Conservation (phyloP, 2,329 filamentous ascomycete species). For the Neonectria coccinea region DNA sequence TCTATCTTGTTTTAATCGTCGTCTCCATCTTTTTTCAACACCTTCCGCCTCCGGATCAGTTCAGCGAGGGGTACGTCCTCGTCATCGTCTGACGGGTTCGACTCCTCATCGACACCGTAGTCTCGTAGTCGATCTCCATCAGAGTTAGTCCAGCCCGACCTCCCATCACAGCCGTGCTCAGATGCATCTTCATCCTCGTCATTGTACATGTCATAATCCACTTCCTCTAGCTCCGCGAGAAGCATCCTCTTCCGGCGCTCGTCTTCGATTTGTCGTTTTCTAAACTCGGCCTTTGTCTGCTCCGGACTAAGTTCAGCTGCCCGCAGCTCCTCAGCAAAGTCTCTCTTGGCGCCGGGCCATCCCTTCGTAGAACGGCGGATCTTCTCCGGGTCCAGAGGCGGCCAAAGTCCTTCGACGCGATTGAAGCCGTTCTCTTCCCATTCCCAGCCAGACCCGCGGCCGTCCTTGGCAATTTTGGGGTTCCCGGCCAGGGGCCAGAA, state of each 20-base stretch:
- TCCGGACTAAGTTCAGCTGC: conserved; percentile 55
- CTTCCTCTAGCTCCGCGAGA: conserved; percentile 64
- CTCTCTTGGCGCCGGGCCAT: conserved; percentile 55
- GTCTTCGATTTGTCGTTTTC: conserved; percentile 62
- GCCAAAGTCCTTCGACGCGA: conserved; percentile 70
- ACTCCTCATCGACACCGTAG: conserved; percentile 83
- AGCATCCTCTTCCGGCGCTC: conserved; percentile 55
- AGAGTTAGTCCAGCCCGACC: conserved; percentile 75
- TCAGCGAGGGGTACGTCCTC: conserved; percentile 78
- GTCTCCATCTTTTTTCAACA: conserved; percentile 47
- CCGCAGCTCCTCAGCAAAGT: conserved; percentile 49
- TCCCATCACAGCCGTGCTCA: conserved; percentile 41
- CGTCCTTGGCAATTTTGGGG: conserved; percentile 56
- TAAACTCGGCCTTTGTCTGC: conserved; percentile 63
- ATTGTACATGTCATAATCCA: conserved; percentile 66
- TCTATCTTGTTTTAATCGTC: conserved; percentile 47
- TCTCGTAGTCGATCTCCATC: conserved; percentile 81
- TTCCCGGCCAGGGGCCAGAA: conserved; percentile 73
- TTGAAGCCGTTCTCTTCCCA: conserved; percentile 86
- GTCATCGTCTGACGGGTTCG: conserved; percentile 50
- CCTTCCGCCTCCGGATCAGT: conserved; percentile 68
- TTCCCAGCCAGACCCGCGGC: conserved; percentile 63
- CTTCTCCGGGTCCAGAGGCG: conserved; percentile 73
- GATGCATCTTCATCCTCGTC: conserved; percentile 69
- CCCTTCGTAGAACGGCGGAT: conserved; percentile 56